phyloP scores from a whole-genome alignment of 2,329 filamentous ascomycete genomes.

The Fusarium bulbicola region DNA sequence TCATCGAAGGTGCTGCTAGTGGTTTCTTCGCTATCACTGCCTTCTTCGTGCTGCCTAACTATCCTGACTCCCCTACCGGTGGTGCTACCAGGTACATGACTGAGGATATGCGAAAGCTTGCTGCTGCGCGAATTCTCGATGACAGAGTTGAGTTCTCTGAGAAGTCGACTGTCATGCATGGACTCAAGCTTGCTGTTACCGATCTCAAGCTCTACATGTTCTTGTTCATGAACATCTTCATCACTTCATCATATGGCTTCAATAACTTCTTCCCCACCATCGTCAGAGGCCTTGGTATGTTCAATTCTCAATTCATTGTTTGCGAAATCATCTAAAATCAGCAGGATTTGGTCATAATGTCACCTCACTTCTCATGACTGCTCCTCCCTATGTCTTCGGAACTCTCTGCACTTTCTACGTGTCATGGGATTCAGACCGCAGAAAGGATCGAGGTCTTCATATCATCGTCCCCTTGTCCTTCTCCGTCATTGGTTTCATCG shows the following conservation, averaged over 20 bases:
- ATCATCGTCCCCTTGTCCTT: conserved; percentile 64
- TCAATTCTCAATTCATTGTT: fast-evolving
- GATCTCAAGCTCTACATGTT: conserved; percentile 37
- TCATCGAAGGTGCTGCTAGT: conserved; percentile 65
- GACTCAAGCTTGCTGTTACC: conserved; percentile 29
- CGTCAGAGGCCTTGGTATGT: conserved; percentile 62
- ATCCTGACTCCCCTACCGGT: conserved; percentile 11
- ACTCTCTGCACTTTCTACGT: conserved; percentile 65
- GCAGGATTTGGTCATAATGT: conserved; percentile 56
- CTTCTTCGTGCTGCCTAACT: conserved; percentile 37
- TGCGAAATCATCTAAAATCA: background rate
- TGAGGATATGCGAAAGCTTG: conserved; percentile 28
- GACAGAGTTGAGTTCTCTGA: conserved; percentile 27
- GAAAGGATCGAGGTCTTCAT: conserved; percentile 69
- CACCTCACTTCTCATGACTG: conserved; percentile 63
- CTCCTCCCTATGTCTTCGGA: conserved; percentile 65
- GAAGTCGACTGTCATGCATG: conserved; percentile 27
- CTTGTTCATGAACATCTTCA: conserved; percentile 35
- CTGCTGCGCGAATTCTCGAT: conserved; percentile 21
- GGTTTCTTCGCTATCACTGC: conserved; percentile 34
- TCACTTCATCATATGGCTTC: conserved; percentile 43
- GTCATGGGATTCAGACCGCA: conserved; percentile 68
- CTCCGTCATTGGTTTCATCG: conserved; percentile 65
- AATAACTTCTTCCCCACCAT: conserved; percentile 57
- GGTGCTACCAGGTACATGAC: conserved; percentile 29